Evolutionary conservation across 2,329 filamentous ascomycete species (phyloP).

Genomic region (Talaromyces piceae): DNA sequence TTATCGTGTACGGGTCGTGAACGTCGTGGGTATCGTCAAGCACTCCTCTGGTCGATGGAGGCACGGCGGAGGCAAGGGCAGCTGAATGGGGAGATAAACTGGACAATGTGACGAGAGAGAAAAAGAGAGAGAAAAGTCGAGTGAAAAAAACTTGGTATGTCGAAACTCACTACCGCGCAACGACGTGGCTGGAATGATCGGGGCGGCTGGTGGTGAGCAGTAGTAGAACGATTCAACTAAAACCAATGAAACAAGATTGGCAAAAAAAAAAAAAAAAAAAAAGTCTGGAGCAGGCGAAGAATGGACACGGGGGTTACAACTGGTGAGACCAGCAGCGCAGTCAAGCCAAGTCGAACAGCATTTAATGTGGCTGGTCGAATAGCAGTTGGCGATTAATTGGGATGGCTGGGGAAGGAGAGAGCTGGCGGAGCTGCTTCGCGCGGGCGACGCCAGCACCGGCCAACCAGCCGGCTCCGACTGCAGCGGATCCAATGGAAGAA

Average conservation of each 20-base stretch:
- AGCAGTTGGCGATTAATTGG: slow-evolving; percentile 22
- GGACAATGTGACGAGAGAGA: slow-evolving; percentile 26
- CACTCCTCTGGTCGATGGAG: slow-evolving; percentile 31
- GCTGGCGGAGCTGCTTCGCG: not conserved
- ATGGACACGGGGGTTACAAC: not conserved
- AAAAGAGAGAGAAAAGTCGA: not conserved
- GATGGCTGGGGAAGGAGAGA: slow-evolving; percentile 38
- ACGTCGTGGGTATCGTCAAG: slow-evolving; percentile 49
- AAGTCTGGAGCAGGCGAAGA: not conserved
- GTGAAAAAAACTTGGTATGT: not conserved
- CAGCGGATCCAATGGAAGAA: not conserved
- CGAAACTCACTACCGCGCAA: not conserved
- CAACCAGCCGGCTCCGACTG: slow-evolving; percentile 14
- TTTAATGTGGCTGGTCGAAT: slow-evolving; percentile 18
- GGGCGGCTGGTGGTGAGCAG: slow-evolving; percentile 21
- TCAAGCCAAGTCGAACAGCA: slow-evolving; percentile 1
- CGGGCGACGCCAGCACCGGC: not conserved
- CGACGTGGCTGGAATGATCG: not conserved
- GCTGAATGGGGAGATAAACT: slow-evolving; percentile 18
- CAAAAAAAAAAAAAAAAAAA: not conserved
- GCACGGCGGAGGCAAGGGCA: slow-evolving; percentile 33
- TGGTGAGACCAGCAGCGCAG: too few species aligned
- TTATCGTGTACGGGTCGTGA: slow-evolving; percentile 43
- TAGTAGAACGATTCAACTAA: slow-evolving; percentile 11
- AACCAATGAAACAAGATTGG: slow-evolving; percentile 8